Evolutionary conservation across 805 yeast genomes (phyloP).

Genomic region (Metschnikowia vanudenii): DNA sequence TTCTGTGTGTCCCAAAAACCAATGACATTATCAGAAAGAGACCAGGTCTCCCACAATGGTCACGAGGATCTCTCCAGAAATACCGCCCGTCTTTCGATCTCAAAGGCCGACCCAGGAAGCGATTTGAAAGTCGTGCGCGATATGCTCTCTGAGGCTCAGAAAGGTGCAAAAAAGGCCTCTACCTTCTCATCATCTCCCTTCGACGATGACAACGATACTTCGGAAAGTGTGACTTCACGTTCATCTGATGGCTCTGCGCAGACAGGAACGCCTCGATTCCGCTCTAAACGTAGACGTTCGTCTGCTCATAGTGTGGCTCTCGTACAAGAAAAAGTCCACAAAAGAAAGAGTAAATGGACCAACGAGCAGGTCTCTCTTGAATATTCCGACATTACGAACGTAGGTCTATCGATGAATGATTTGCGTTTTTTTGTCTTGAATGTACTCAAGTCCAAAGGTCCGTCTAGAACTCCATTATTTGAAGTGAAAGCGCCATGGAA

Average conservation of each 20-base stretch:
- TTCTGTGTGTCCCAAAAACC: too few relatives aligned
- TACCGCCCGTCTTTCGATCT: slow-evolving; percentile 31
- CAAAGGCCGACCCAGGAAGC: slow-evolving; percentile 19
- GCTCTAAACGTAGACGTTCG: slow-evolving; percentile 39
- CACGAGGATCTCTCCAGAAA: slow-evolving; percentile 16
- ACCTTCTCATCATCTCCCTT: slow-evolving; percentile 24
- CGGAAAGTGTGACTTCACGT: slow-evolving; percentile 28
- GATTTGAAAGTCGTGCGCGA: slow-evolving; percentile 10
- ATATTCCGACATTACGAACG: background rate
- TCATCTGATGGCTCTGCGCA: slow-evolving; percentile 19
- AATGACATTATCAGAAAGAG: slow-evolving; percentile 4
- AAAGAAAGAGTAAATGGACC: slow-evolving; percentile 34
- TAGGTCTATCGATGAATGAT: slow-evolving; percentile 8
- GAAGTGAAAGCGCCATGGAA: slow-evolving; percentile 13
- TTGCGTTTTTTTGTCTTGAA: slow-evolving; percentile 8
- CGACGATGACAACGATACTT: slow-evolving; percentile 22
- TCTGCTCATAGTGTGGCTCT: slow-evolving; percentile 28
- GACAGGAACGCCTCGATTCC: background rate
- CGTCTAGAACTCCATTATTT: slow-evolving; percentile 9
- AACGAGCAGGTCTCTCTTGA: slow-evolving; percentile 20
- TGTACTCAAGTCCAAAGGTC: slow-evolving; percentile 8
- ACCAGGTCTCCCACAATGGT: background rate
- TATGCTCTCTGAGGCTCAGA: slow-evolving; percentile 8
- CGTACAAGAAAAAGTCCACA: slow-evolving; percentile 25
- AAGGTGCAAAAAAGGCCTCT: slow-evolving; percentile 7